Evolutionary conservation across 768 basidiomycete species (phyloP).

Genomic region (Multifurca ochricompacta): DNA sequence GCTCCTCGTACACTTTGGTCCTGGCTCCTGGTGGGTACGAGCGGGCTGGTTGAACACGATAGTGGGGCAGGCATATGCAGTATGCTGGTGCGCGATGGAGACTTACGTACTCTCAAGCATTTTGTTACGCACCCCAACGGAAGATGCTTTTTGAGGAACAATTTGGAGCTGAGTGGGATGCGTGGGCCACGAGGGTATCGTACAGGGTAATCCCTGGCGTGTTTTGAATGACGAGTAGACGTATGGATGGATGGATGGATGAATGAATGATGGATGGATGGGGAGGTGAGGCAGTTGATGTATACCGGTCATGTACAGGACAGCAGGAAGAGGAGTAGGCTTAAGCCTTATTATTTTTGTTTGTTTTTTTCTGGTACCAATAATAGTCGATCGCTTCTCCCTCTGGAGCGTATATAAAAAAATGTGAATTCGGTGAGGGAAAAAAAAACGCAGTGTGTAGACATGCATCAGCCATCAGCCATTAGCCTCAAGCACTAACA

Average conservation of each 20-base stretch:
- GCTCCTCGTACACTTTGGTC: conserved; percentile 17
- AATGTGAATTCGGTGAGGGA: not conserved
- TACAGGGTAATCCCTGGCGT: conserved; percentile 19
- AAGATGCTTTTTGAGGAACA: conserved; percentile 15
- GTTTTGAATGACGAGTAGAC: too few species aligned
- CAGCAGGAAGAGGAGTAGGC: not conserved
- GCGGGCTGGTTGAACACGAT: conserved; percentile 5
- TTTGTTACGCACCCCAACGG: conserved; percentile 8
- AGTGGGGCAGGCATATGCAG: conserved; percentile 6
- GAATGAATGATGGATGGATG: not conserved
- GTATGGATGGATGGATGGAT: too few species aligned
- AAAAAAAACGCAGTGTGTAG: not conserved
- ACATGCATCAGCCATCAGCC: not conserved
- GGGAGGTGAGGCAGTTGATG: not conserved
- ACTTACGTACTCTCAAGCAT: conserved; percentile 16
- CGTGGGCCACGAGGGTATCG: conserved; percentile 15
- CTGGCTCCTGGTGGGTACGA: conserved; percentile 17
- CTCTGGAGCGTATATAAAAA: not conserved
- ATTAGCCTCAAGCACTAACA: too few species aligned
- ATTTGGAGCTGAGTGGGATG: conserved; percentile 19
- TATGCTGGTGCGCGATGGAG: conserved; percentile 14
- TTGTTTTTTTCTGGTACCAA: not conserved
- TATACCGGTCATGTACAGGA: not conserved
- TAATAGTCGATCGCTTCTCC: not conserved
- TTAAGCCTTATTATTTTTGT: too few species aligned